These are phyloP conservation scores for Ceriops decandra DNA, from an alignment of 345 rosid species.

Conservation along the genomic window DNA sequence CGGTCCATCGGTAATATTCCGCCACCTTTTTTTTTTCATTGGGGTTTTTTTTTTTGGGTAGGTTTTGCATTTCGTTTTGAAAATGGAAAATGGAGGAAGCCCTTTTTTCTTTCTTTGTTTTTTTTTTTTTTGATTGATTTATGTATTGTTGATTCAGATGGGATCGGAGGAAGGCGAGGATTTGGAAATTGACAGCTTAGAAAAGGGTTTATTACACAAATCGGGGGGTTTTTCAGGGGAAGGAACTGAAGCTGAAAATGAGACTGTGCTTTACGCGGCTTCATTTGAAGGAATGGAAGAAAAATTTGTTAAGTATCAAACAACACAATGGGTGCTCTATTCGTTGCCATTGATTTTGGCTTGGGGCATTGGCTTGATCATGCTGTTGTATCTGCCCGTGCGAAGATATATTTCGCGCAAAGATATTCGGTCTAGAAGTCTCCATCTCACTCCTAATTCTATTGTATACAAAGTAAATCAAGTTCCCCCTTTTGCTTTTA, in stretches of 20 bases:
- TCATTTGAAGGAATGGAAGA: slow-evolving; percentile 57
- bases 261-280: slow-evolving; percentile 45
- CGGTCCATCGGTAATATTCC: slow-evolving; percentile 12
- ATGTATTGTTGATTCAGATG: slow-evolving; percentile 29
- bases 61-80: neutral
- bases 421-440: slow-evolving; percentile 60
- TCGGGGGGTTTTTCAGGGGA: slow-evolving; percentile 5
- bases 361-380: slow-evolving; percentile 66
- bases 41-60: neutral
- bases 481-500: neutral
- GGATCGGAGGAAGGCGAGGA: slow-evolving; percentile 41
- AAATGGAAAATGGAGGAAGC: no score
- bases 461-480: slow-evolving; percentile 56
- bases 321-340: slow-evolving; percentile 53
- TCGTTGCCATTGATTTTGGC: slow-evolving; percentile 54
- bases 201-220: slow-evolving; percentile 41
- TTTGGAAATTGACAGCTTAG: slow-evolving; percentile 53
- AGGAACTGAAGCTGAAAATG: slow-evolving; percentile 30
- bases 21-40: neutral
- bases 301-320: slow-evolving; percentile 46
- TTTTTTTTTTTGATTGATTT: neutral
- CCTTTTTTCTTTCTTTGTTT: neutral
- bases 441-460: slow-evolving; percentile 56
- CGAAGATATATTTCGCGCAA: slow-evolving; percentile 51
- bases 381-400: slow-evolving; percentile 58